These are phyloP conservation scores for Pseudohyphozyma bogoriensis DNA, from an alignment of 768 basidiomycete species.

Conservation along the genomic window DNA sequence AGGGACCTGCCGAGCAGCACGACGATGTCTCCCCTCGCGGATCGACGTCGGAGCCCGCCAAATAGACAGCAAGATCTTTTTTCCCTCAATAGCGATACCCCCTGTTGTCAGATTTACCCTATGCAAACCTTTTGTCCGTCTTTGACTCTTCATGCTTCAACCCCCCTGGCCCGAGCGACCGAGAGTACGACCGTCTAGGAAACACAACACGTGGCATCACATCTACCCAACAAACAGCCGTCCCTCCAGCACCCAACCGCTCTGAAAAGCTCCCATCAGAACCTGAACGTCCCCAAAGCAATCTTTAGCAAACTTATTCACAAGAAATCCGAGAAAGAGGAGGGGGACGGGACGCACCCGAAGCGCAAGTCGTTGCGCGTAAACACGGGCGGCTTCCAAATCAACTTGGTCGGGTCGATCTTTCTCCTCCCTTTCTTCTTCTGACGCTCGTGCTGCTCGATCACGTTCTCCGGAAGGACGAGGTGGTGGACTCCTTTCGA, in stretches of 20 bases:
- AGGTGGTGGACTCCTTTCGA: constrained; percentile 92
- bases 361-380: constrained; percentile 45
- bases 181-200: neutral
- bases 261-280: neutral
- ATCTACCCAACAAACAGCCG: neutral
- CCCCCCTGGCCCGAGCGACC: too few species aligned
- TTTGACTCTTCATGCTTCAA: too few species aligned
- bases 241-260: neutral
- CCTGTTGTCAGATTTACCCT: too few species aligned
- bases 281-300: neutral
- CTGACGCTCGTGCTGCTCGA: constrained; percentile 81
- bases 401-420: constrained; percentile 67
- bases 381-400: constrained; percentile 94
- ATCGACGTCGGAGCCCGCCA: too few species aligned
- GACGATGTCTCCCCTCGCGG: too few species aligned
- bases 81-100: too few species aligned
- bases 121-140: too few species aligned
- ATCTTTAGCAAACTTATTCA: neutral
- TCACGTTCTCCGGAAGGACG: constrained; percentile 75
- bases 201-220: neutral
- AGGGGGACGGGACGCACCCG: too few species aligned
- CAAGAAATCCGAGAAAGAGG: too few species aligned
- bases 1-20: too few species aligned
- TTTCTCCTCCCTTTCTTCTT: constrained; percentile 64
- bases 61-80: too few species aligned